phyloP scores from a whole-genome alignment of 148 eudicot genomes.

The Selenicereus undatus region DNA sequence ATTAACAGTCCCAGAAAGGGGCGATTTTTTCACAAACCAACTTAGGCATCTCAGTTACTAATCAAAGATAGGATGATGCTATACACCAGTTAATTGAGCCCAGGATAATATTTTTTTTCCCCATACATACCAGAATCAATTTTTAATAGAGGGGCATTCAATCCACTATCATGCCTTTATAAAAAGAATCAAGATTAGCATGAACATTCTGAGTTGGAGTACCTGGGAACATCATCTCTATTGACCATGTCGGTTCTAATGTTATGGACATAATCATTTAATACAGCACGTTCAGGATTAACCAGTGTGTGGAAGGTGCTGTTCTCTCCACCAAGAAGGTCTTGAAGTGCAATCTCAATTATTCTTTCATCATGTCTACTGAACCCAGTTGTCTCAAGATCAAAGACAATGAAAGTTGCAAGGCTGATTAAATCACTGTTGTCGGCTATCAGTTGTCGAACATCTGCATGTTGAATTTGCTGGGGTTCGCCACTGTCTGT shows the following conservation, averaged over 20 bases:
- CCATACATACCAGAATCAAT: no score
- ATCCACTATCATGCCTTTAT: background rate
- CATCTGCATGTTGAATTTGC: conserved; percentile 38
- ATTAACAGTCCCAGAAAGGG: background rate
- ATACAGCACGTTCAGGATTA: conserved; percentile 62
- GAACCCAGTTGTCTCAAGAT: conserved; percentile 85
- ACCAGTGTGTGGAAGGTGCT: conserved; percentile 84
- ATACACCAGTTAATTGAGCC: conserved; percentile 7
- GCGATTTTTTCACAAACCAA: background rate
- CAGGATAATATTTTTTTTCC: background rate
- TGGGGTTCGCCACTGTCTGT: conserved; percentile 30
- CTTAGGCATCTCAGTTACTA: background rate
- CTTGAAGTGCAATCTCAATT: conserved; percentile 80
- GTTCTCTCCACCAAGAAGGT: conserved; percentile 72
- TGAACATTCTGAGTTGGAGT: conserved; percentile 12
- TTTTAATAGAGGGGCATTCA: no score
- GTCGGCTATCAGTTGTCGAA: conserved; percentile 40
- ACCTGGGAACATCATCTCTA: conserved; percentile 78
- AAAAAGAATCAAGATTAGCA: conserved; percentile 4
- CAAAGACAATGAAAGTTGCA: conserved; percentile 59
- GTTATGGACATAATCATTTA: conserved; percentile 51
- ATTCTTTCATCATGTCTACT: conserved; percentile 50
- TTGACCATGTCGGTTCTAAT: conserved; percentile 66
- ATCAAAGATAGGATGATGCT: conserved; percentile 2
- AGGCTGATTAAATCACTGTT: conserved; percentile 45